Percentiles rank a stretch among this genome's conserved stretches.
Conservation (phyloP, 495 filamentous ascomycete species). For the Xylaria scruposa region DNA sequence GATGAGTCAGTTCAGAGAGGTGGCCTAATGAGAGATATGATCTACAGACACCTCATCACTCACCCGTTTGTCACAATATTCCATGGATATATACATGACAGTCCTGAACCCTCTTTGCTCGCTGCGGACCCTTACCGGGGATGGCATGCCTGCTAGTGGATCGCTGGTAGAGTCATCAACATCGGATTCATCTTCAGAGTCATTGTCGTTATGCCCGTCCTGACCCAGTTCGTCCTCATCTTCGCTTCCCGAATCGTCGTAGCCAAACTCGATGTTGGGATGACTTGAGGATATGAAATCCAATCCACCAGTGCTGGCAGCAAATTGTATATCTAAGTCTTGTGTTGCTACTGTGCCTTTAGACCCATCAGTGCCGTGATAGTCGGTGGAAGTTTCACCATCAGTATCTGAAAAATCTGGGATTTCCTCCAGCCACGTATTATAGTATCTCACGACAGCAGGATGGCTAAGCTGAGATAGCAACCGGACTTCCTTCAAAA, state of each 20-base stretch:
- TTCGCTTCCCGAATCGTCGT: constrained; percentile 68
- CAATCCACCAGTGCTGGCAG: constrained; percentile 77
- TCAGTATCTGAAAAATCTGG: constrained; percentile 62
- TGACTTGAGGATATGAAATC: constrained; percentile 93
- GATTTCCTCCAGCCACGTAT: constrained; percentile 87
- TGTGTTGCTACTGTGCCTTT: constrained; percentile 42
- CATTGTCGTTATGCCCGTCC: constrained; percentile 18
- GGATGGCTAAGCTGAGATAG: constrained; percentile 93
- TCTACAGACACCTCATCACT: constrained; percentile 34
- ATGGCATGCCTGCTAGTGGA: constrained; percentile 29
- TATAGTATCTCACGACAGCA: constrained; percentile 94
- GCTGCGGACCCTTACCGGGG: constrained; percentile 42
- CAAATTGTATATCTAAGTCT: constrained; percentile 63
- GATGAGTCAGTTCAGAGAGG: constrained; percentile 12
- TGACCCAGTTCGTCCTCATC: constrained; percentile 40
- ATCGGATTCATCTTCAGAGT: constrained; percentile 25
- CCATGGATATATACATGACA: constrained; percentile 73
- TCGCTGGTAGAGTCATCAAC: constrained; percentile 30
- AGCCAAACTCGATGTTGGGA: constrained; percentile 79
- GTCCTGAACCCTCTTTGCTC: constrained; percentile 44
- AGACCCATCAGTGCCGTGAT: constrained; percentile 45
- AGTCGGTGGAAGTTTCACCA: constrained; percentile 65
- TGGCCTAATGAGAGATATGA: neutral
- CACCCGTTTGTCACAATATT: constrained; percentile 93
- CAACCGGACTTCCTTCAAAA: constrained; percentile 89